Conservation (phyloP, 441 rosid genomes). For the Bruguiera hainesii region DNA sequence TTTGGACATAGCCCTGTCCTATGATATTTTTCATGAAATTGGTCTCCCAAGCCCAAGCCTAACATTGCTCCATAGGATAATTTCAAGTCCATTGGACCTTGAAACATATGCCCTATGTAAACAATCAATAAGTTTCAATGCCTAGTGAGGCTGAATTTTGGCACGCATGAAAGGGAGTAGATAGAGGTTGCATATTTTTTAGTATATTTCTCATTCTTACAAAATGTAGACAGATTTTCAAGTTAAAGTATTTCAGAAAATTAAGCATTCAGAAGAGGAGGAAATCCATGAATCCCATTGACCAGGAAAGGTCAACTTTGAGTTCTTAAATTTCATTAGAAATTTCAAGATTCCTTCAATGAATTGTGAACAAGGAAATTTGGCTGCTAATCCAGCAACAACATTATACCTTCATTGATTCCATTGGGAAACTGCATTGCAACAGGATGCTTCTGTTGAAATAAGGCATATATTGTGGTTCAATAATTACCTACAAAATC, state of each 20-base stretch:
- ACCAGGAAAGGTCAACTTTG: not conserved
- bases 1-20: not conserved
- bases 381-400: no score
- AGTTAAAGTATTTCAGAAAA: not conserved
- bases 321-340: not conserved
- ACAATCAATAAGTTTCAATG: not conserved
- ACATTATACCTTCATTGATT: not conserved
- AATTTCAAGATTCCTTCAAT: no score
- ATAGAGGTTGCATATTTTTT: no score
- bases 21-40: not conserved
- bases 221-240: not conserved
- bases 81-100: not conserved
- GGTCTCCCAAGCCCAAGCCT: no score
- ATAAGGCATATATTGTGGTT: slow-evolving; percentile 9
- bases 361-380: no score
- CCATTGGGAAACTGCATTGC: not conserved
- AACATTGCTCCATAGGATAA: not conserved
- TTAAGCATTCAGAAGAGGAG: not conserved
- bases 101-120: not conserved
- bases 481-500: slow-evolving; percentile 72
- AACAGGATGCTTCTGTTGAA: not conserved
- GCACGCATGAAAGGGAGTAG: no score
- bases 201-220: no score
- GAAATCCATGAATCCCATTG: not conserved
- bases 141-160: no score